phyloP scores from a whole-genome alignment of 495 filamentous ascomycete species.

The Paragyromitra xinjiangensis region DNA sequence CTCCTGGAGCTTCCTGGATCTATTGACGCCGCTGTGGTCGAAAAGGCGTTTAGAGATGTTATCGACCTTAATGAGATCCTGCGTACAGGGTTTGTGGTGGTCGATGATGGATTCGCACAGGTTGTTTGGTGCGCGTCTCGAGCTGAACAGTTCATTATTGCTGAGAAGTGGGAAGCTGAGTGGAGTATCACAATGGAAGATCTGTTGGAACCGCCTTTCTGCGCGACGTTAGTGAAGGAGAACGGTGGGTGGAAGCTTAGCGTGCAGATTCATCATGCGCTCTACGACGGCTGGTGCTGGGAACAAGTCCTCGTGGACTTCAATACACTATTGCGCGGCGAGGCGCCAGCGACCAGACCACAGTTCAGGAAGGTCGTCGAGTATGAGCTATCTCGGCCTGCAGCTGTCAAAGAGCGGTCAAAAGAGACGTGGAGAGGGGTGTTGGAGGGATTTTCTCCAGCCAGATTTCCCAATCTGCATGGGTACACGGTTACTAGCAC shows the following conservation, averaged over 20 bases:
- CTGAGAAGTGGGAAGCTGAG: conserved; percentile 53
- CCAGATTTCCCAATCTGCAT: conserved; percentile 62
- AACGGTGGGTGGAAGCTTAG: conserved; percentile 54
- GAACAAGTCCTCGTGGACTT: conserved; percentile 76
- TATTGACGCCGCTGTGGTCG: conserved; percentile 57
- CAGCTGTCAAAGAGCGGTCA: conserved; percentile 56
- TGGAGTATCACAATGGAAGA: conserved; percentile 42
- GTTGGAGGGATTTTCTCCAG: conserved; percentile 62
- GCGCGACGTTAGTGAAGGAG: conserved; percentile 62
- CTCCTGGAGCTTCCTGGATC: conserved; percentile 65
- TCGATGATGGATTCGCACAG: conserved; percentile 66
- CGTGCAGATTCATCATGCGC: conserved; percentile 74
- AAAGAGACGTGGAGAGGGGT: conserved; percentile 67
- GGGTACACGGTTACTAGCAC: conserved; percentile 38
- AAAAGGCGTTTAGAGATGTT: conserved; percentile 62
- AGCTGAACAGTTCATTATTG: conserved; percentile 60
- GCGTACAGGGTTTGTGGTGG: conserved; percentile 71
- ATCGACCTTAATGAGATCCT: conserved; percentile 70
- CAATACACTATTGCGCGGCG: conserved; percentile 58
- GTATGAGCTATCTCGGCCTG: conserved; percentile 56
- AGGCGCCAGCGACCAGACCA: conserved; percentile 59
- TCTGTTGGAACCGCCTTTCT: conserved; percentile 67
- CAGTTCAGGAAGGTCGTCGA: conserved; percentile 64
- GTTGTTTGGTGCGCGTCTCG: conserved; percentile 68
- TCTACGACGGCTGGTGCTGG: conserved; percentile 87